Base-by-base conservation (phyloP, 495 filamentous ascomycete genomes). In the Penicillium robsamsonii region DNA sequence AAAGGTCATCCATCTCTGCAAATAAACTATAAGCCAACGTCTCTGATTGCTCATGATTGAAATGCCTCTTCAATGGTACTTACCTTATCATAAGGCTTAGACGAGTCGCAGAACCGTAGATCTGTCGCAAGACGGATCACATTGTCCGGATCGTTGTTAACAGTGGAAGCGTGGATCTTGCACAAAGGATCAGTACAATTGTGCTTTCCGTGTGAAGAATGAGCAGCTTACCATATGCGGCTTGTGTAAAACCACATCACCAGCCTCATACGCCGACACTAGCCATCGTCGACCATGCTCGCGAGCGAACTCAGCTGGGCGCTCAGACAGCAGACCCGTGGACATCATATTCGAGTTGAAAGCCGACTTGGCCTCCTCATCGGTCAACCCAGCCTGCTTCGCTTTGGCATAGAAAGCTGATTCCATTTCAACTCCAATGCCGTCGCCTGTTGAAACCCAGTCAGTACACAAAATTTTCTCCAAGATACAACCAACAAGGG, bases 181-280 rank as follows among this genome's bases (percentile, higher is more conserved):
- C 20, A 18, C 31, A 15, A n/a, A 4, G n/a, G 13, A 27, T 53
- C 31, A 58, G 40, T 18, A 53, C 56, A 29, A 60, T 42, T 25
- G 25, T 2, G 1, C 37, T 10, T 17, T 10, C 3, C 11, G 8
- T 18, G 3, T 18, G 6, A 17, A 9, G 38, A 27, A 20, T 15
- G 15, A 4, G 6, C 17, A 6, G 65, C 64, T 51, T 60, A 83
- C 76, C 66, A 74, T 71, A 61, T 80, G 82, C 33, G 81, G 80
- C 44, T 80, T 80, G 56, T 85, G 83, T 35, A 84, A 67, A 4
- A 84, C 81, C 15, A 85, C 79, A 70, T 86, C 82, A 0, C 83
- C 83, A n/a, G 83, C 82, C 48, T 83, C 77, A 59, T 77, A 86
- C 5, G 73, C 70, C 9, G 77, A 76, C 1, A 79, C 75, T 51